Conservation (phyloP, 192 early-diverging fungal species). For the Mortierella hygrophila region DNA sequence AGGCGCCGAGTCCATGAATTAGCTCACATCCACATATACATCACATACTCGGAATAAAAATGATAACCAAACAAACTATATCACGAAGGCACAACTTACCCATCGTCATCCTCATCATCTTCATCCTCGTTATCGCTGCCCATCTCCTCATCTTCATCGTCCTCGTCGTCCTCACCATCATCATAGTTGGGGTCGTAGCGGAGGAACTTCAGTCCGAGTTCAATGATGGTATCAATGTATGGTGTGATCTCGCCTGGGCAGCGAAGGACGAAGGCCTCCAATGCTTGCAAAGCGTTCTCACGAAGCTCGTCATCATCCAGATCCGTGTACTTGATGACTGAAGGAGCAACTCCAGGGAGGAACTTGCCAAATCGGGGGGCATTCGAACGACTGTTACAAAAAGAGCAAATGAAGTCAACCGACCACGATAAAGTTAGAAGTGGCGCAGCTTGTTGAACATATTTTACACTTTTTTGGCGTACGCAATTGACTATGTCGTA, state of each 20-base stretch:
- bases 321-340: constrained; percentile 68
- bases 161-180: constrained; percentile 80
- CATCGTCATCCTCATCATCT: constrained; percentile 75
- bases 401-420: neutral
- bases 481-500: neutral
- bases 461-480: neutral
- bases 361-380: constrained; percentile 75
- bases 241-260: constrained; percentile 83
- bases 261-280: constrained; percentile 82
- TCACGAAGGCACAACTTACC: constrained; percentile 49
- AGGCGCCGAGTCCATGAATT: neutral
- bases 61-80: neutral
- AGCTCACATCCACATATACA: neutral
- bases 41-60: neutral
- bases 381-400: constrained; percentile 74
- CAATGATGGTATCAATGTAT: constrained; percentile 71
- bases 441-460: constrained; percentile 19
- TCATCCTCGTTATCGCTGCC: constrained; percentile 73
- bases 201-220: constrained; percentile 72
- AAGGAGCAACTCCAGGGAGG: constrained; percentile 71
- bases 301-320: constrained; percentile 84
- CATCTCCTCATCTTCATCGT: constrained; percentile 71
- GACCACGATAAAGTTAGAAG: neutral
- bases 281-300: constrained; percentile 83
- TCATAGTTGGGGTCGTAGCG: constrained; percentile 91